Percentiles rank a stretch among this genome's conserved stretches.
Evolutionary conservation across 2,329 filamentous ascomycete genomes (phyloP).

Genomic region (Colletotrichum cordylinicola): DNA sequence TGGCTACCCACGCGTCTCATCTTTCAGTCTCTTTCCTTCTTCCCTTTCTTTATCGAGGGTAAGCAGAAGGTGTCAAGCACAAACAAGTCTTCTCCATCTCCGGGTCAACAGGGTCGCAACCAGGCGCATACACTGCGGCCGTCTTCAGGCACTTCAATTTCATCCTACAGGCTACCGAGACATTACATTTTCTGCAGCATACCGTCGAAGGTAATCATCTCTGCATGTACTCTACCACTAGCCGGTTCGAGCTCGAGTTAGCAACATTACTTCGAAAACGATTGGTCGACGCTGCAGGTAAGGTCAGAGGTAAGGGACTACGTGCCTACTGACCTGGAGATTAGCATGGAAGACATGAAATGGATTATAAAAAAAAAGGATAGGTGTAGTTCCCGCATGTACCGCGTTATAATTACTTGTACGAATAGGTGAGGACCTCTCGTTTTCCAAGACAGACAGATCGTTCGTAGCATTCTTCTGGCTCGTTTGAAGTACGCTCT

Average conservation of each 20-base stretch:
- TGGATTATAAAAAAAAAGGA: slow-evolving; percentile 4
- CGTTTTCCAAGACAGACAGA: not conserved
- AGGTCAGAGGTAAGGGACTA: slow-evolving; percentile 61
- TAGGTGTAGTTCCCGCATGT: slow-evolving; percentile 13
- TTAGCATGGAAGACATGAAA: slow-evolving; percentile 8
- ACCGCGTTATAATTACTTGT: slow-evolving; percentile 19
- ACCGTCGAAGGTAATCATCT: slow-evolving; percentile 20
- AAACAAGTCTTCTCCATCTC: not conserved
- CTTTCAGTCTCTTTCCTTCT: slow-evolving; percentile 32
- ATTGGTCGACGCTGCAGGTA: slow-evolving; percentile 46
- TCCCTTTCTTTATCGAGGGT: slow-evolving; percentile 40
- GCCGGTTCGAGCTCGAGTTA: not conserved
- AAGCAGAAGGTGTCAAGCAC: slow-evolving; percentile 29
- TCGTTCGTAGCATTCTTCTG: not conserved
- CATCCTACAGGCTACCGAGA: not conserved
- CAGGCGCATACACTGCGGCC: not conserved
- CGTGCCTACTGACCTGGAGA: slow-evolving; percentile 40
- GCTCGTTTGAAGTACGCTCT: not conserved
- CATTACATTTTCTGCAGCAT: not conserved
- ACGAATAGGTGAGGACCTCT: slow-evolving; percentile 22
- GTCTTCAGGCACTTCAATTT: not conserved
- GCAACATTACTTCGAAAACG: not conserved
- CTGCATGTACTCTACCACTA: not conserved
- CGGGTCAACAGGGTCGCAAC: not conserved
- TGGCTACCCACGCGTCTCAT: slow-evolving; percentile 11